A percentile compares a stretch with the other conserved stretches of the same genome.
Evolutionary conservation across 768 basidiomycete genomes (phyloP).

Genomic region (Rhizopogon roseolus): DNA sequence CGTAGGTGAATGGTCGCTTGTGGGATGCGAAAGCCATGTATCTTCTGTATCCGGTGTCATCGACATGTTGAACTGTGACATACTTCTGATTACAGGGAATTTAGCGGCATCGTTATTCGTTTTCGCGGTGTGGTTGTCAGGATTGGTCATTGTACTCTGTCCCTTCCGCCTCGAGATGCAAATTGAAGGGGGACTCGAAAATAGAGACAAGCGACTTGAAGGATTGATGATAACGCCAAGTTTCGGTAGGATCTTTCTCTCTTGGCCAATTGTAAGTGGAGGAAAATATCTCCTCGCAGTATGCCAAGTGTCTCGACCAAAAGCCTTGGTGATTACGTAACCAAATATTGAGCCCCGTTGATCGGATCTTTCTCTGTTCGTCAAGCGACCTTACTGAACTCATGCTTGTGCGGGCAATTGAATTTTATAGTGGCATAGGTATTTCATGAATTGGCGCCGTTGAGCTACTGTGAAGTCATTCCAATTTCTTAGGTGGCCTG

Average conservation of each 20-base stretch:
- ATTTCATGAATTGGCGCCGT: conserved; percentile 6
- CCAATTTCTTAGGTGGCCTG: conserved; percentile 51
- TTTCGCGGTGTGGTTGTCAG: background rate
- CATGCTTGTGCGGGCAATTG: conserved; percentile 27
- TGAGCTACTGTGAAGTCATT: background rate
- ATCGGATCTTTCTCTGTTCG: background rate
- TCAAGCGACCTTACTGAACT: background rate
- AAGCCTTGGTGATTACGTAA: conserved; percentile 4
- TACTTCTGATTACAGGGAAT: background rate
- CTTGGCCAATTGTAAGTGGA: background rate
- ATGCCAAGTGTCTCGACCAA: background rate
- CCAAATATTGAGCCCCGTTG: background rate
- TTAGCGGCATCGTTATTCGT: background rate
- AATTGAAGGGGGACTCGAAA: background rate
- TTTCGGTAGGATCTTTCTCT: background rate
- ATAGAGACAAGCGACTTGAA: background rate
- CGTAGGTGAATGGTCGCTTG: background rate
- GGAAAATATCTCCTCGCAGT: background rate
- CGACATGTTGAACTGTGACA: background rate
- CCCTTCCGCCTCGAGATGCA: background rate
- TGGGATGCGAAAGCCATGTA: background rate
- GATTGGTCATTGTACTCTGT: background rate
- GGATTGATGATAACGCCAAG: background rate
- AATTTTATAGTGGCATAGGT: conserved; percentile 86
- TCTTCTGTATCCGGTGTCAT: background rate